Evolutionary conservation across 441 rosid genomes (phyloP), one percentile per base, ranked within the genome.

Genomic region (Erysimum cheiri): DNA sequence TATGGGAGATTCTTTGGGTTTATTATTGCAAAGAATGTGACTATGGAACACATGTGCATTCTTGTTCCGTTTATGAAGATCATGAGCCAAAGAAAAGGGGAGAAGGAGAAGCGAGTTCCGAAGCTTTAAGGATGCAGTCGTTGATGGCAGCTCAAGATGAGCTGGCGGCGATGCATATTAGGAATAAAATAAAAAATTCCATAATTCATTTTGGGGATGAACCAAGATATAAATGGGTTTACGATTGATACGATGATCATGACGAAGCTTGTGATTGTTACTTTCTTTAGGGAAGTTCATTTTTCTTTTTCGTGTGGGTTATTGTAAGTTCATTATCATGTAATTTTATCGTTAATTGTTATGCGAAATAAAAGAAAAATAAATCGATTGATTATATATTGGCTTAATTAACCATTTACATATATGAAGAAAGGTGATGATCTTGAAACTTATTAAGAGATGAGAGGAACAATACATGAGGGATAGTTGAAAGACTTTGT

Each of bases 1-100:
- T 65, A 15, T 1, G 28, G n/a, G 77, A 72, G n/a, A 49, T 37
- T 65, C 53, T 64, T 48, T 72, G 71, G 77, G 77, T 72, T 29
- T 72, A 72, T 58, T 60, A 65, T 5, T 72, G 77, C 41, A 48
- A 37, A 65, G 46, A 39, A n/a, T 72, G 77, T 49, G 77, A 72
- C 40, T 72, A 47, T 49, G 77, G 77, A 8, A 72, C 71, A 2
- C 77, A 72, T 58, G 77, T 72, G 29, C 59, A 65, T 58, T 65
- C 77, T 56, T 72, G 71, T 12, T 0, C 41, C 19, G 66, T 31
- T 17, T 37, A 72, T 47, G 62, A 70, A 61, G 60, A 53, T 8
- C 15, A 60, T 17, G 28, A 71, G 64, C 57, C 48, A 55, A 55
- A 54, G 57, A 55, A 11, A 43, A 56, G 58, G 28, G 59, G 11